phyloP scores from a whole-genome alignment of 2,329 filamentous ascomycete species.

The Hypoxylon sp. region DNA sequence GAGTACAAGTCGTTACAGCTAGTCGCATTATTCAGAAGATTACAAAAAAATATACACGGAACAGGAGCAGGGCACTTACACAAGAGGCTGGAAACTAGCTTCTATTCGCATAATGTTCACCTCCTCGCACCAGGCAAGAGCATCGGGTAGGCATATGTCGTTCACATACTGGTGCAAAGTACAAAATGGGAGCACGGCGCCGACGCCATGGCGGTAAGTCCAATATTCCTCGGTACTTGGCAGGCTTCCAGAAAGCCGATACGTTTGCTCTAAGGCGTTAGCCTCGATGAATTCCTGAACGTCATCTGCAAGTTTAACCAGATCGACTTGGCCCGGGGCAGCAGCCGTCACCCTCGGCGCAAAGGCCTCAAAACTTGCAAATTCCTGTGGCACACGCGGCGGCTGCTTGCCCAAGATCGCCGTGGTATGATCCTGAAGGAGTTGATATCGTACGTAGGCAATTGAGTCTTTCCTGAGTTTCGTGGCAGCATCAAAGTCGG shows the following conservation, averaged over 20 bases:
- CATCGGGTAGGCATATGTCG: constrained; percentile 32
- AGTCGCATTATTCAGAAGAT: not conserved
- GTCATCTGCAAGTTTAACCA: constrained; percentile 29
- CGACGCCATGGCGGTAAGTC: constrained; percentile 43
- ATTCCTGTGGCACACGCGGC: constrained; percentile 26
- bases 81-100: constrained; percentile 37
- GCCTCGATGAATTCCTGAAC: constrained; percentile 44
- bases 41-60: not conserved
- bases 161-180: constrained; percentile 43
- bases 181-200: constrained; percentile 39
- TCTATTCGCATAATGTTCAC: constrained; percentile 38
- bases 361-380: constrained; percentile 36
- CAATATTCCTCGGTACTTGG: constrained; percentile 43
- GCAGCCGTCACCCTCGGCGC: constrained; percentile 24
- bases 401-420: not conserved
- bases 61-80: constrained; percentile 29
- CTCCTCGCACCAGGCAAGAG: constrained; percentile 40
- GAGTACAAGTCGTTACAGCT: constrained; percentile 45
- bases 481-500: constrained; percentile 40
- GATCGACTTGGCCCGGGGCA: constrained; percentile 28
- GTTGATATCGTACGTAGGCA: constrained; percentile 27
- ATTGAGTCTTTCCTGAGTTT: constrained; percentile 39
- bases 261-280: constrained; percentile 40
- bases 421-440: not conserved
- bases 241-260: constrained; percentile 36